Conservation (phyloP, 1,284 basidiomycete species). For the Leccinum griseonigrum region DNA sequence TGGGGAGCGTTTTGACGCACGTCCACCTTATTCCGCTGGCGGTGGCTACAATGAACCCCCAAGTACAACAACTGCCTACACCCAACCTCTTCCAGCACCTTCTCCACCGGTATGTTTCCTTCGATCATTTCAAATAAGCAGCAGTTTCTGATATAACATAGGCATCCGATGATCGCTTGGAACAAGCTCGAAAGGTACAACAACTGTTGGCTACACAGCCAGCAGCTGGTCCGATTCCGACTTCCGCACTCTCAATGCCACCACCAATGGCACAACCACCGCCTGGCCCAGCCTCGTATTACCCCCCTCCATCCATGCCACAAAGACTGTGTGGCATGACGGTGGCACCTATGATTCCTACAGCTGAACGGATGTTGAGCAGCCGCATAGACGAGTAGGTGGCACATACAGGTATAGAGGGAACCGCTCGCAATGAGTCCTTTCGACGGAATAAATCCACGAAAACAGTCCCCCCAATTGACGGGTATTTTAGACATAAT, state of each 20-base stretch:
- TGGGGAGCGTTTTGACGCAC: conserved; percentile 37
- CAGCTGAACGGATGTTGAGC: conserved; percentile 47
- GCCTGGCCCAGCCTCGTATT: conserved; percentile 38
- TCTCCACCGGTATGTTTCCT: conserved; percentile 22
- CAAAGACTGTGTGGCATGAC: conserved; percentile 87
- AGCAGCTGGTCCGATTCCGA: conserved; percentile 34
- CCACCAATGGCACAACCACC: conserved; percentile 37
- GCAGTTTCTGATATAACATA: conserved; percentile 12
- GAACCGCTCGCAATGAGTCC: conserved; percentile 59
- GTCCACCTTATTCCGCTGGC: conserved; percentile 28
- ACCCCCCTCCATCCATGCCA: conserved; percentile 40
- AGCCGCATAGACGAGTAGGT: neutral
- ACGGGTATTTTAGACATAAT: conserved; percentile 76
- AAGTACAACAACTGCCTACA: conserved; percentile 20
- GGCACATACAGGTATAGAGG: conserved; percentile 72
- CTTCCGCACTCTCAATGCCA: conserved; percentile 30
- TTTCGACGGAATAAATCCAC: conserved; percentile 83
- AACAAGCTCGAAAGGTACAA: conserved; percentile 80
- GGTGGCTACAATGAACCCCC: conserved; percentile 35
- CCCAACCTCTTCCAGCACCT: conserved; percentile 18
- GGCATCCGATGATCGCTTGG: conserved; percentile 65
- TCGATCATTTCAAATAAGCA: neutral
- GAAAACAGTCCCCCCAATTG: conserved; percentile 76
- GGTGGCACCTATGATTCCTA: conserved; percentile 82
- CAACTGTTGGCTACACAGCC: conserved; percentile 62